phyloP scores from a whole-genome alignment of 306 rosid species.

The Cucumis melo region DNA sequence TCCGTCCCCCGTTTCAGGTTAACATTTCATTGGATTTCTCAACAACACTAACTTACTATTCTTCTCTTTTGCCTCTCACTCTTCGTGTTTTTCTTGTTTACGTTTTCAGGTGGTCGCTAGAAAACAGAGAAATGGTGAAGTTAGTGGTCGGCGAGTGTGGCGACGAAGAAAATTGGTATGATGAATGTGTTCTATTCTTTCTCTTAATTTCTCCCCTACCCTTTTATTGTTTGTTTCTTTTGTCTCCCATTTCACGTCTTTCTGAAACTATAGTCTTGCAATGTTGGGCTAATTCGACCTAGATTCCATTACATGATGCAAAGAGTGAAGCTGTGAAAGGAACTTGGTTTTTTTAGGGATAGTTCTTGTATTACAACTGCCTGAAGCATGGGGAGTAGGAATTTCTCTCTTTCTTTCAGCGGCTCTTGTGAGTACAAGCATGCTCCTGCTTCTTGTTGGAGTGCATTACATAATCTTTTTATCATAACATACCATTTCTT shows the following conservation, averaged over 20 bases:
- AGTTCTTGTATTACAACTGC: not conserved
- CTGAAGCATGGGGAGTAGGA: not conserved
- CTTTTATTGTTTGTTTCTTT: not conserved
- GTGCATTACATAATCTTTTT: not conserved
- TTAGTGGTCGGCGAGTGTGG: slow-evolving; percentile 55
- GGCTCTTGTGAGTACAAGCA: not conserved
- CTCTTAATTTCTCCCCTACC: not conserved
- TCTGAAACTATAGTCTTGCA: not conserved
- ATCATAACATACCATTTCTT: not conserved
- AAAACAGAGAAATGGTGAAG: slow-evolving; percentile 31
- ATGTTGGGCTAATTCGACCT: not conserved
- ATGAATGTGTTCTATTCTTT: too few species aligned
- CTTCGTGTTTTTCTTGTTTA: not conserved
- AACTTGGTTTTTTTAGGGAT: not conserved
- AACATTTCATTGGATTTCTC: not conserved
- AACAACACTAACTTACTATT: not conserved
- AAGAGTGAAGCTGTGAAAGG: too few species aligned
- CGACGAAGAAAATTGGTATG: slow-evolving; percentile 74
- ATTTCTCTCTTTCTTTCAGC: not conserved
- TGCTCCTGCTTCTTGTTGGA: too few species aligned
- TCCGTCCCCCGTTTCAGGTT: slow-evolving; percentile 36
- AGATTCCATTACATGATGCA: not conserved
- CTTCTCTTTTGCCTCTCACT: not conserved
- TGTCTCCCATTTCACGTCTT: not conserved
- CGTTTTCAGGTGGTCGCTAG: slow-evolving; percentile 35